Base-by-base conservation (phyloP, 257 asterid species). In the Solanum megistacrolobum region DNA sequence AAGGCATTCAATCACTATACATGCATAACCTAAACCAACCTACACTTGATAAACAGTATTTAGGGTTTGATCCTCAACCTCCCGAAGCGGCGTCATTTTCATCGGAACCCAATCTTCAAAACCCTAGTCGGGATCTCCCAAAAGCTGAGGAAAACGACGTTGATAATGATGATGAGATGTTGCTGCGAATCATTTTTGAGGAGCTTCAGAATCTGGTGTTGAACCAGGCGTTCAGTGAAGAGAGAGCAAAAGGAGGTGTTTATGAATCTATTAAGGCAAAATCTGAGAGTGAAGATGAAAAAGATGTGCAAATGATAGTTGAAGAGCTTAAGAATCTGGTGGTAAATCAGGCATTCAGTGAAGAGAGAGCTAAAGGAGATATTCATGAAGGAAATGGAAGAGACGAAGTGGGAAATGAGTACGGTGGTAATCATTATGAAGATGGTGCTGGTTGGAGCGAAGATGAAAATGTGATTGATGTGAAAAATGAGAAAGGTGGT, bases 11-110 rank as follows among this genome's bases (percentile, higher is more conserved):
- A 43, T 81, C 85, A 46, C 39, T 4, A 46, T 29, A 81, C 72
- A 21, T 74, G 20, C 78, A 36, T 36, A 78, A 39, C 48, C 71
- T 25, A 20, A 84, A 20, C 18, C 83, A 82, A 23, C 21, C 84
- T 38, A 60, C 25, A 41, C 65, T 78, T 43, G 84, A 86, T 1
- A 60, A 25, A 36, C 83, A 72, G 60, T 4, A 72, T 34, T 27
- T 86, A 86, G 88, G 88, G 88, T 21, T 86, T 39, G 71, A 86
- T 73, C 88, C 41, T 41, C 88, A 86, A 71, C 81, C 83, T 46
- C 65, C 23, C 20, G 11, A 10, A 29, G 68, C 55, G 85, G 16
- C 41, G 86, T 25, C 75, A 87, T 55, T 88, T 48, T 46, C 74
- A 25, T 31, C 76, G 10, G 76, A 83, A 25, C 66, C 75, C n/a